These are phyloP conservation scores for Cladosporium sp. DNA, from an alignment of 2,329 filamentous ascomycete genomes.

Conservation along the genomic window DNA sequence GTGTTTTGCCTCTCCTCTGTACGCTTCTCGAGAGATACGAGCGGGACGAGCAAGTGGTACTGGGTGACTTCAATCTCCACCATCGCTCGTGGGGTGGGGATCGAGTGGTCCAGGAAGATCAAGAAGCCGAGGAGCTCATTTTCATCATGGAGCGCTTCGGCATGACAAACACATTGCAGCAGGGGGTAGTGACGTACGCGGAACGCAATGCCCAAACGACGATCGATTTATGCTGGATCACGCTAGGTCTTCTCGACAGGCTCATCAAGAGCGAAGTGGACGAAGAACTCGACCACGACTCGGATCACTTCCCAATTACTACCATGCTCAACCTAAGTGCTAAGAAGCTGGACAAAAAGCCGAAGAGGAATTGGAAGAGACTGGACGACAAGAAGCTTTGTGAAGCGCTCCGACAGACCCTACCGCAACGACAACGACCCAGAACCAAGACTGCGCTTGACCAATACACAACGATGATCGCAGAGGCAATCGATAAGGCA, in stretches of 20 bases:
- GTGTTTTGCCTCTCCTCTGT: background rate
- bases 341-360: background rate
- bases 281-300: background rate
- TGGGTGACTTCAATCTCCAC: constrained; percentile 2
- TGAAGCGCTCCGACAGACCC: background rate
- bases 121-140: background rate
- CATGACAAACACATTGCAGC: background rate
- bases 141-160: background rate
- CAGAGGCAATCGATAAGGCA: background rate
- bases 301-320: constrained; percentile 1
- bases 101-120: background rate
- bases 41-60: background rate
- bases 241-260: background rate
- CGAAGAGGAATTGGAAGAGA: background rate
- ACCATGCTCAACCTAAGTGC: background rate
- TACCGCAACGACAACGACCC: background rate
- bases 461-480: background rate
- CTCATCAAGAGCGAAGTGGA: background rate
- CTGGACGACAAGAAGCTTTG: background rate
- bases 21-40: background rate
- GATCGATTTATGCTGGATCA: background rate
- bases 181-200: background rate
- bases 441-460: background rate
- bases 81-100: background rate
- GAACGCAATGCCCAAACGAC: background rate